Conservation (phyloP, 2,329 filamentous ascomycete species). For the Bipolaris zeicola region DNA sequence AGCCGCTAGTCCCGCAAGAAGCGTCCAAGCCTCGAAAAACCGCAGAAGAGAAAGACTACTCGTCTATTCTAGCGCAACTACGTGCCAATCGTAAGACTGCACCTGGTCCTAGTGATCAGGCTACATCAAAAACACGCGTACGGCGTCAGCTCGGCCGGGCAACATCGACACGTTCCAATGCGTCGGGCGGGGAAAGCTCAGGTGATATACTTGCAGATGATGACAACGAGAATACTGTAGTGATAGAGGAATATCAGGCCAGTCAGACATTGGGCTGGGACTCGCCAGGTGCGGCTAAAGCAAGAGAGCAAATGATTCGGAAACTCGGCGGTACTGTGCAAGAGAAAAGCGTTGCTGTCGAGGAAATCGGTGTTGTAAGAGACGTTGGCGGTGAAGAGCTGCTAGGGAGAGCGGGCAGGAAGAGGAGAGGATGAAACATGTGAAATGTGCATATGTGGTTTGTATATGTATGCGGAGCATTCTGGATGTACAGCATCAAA, state of each 20-base stretch:
- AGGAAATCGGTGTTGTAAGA: constrained; percentile 42
- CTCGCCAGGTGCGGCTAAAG: constrained; percentile 42
- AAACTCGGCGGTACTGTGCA: constrained; percentile 45
- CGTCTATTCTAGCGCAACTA: constrained; percentile 37
- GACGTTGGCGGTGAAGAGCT: constrained; percentile 36
- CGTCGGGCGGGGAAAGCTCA: constrained; percentile 37
- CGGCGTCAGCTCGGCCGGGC: constrained; percentile 41
- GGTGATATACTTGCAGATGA: constrained; percentile 26
- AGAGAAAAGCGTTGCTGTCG: constrained; percentile 32
- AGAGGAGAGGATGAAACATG: constrained; percentile 29
- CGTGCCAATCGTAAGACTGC: constrained; percentile 39
- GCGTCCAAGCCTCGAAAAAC: constrained; percentile 16
- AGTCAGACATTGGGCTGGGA: constrained; percentile 49
- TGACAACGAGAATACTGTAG: constrained; percentile 24
- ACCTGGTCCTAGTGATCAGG: constrained; percentile 25
- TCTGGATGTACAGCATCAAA: constrained; percentile 8
- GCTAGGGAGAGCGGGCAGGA: constrained; percentile 31
- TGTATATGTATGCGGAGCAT: neutral
- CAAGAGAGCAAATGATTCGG: constrained; percentile 45
- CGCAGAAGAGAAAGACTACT: constrained; percentile 39
- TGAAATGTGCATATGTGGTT: neutral
- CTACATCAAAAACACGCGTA: constrained; percentile 27
- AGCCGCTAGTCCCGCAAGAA: constrained; percentile 15
- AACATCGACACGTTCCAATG: constrained; percentile 38
- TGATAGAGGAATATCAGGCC: constrained; percentile 39